phyloP scores from a whole-genome alignment of 2,329 filamentous ascomycete species.

The Cladosporium sp. region DNA sequence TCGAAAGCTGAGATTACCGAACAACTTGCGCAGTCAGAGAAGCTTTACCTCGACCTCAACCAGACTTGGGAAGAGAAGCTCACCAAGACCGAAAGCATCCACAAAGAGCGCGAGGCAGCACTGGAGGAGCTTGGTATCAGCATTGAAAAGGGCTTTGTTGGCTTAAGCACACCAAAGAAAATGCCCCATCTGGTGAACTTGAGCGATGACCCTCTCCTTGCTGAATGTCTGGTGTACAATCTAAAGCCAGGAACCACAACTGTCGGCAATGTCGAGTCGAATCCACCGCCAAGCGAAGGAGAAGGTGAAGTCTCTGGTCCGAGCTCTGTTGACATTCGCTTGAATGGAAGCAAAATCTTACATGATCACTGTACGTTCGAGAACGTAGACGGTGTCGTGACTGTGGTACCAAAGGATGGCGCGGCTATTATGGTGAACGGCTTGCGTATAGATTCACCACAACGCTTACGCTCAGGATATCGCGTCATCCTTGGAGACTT shows the following conservation, averaged over 20 bases:
- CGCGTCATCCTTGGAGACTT: constrained; percentile 96
- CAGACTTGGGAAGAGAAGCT: constrained; percentile 99
- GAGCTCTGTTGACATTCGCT: constrained; percentile 75
- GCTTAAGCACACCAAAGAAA: constrained; percentile 93
- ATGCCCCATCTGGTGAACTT: constrained; percentile 99
- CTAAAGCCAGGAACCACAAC: constrained; percentile 93
- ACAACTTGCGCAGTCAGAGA: constrained; percentile 93
- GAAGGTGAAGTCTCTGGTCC: constrained; percentile 4
- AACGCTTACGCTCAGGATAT: constrained; percentile 85
- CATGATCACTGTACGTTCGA: constrained; percentile 93
- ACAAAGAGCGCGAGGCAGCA: constrained; percentile 93
- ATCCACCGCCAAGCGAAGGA: constrained; percentile 37
- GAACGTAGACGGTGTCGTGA: constrained; percentile 90
- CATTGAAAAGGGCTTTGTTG: constrained; percentile 97
- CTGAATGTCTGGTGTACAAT: constrained; percentile 97
- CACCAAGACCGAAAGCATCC: constrained; percentile 91
- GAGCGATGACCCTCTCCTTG: constrained; percentile 77
- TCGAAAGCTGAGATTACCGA: constrained; percentile 98
- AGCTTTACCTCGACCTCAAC: constrained; percentile 91
- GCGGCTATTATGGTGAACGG: constrained; percentile 99
- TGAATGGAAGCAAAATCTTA: constrained; percentile 92
- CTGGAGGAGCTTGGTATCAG: constrained; percentile 97
- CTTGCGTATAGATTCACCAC: constrained; percentile 81
- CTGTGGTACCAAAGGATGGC: constrained; percentile 82
- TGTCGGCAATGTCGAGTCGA: constrained; percentile 90